Base-by-base conservation (phyloP, 208 protist species). In the Crithidia brevicula region DNA sequence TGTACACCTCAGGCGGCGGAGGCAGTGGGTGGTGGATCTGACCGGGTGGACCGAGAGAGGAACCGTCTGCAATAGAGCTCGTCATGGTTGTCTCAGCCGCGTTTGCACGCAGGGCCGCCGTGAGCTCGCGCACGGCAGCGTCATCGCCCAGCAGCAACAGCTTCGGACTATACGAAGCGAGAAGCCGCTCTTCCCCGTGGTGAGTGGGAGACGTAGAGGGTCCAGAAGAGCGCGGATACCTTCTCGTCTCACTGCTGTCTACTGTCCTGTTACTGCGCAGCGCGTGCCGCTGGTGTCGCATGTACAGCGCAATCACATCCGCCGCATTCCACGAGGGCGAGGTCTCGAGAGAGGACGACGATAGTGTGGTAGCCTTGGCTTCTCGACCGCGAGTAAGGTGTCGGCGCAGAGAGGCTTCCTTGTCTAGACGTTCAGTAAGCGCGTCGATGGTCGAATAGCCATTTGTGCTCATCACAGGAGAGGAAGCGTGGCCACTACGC, bases 261-360 rank as follows among this genome's bases (percentile, higher is more conserved):
- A n/a, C n/a, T n/a, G n/a, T n/a, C n/a, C n/a, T n/a, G n/a, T n/a
- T n/a, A n/a, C n/a, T n/a, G n/a, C n/a, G n/a, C n/a, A 40, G 74
- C 7, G 75, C 81, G n/a, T 58, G 73, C 20, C 77, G 72, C 57
- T 83, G 68, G 3, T 72, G 61, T 8, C 70, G 72, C 51, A 87
- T 40, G 49, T 76, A 81, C 31, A 85, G 60, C 9, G 72, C 67
- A 31, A 83, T 81, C 18, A 76, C 31, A n/a, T 85, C 75, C 27
- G 77, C 72, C 15, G 56, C 65, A 27, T 69, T 71, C 65, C 65
- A 71, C 30, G 52, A 13, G 11, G 43, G 42, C 42, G 43, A 50
- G 40, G 42, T 4, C 16, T 8, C 6, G 16, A 47, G 42, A 7
- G 20, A 47, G 42, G 9, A 47, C 9, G 42, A 47, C 36, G 36